Evolutionary conservation across 169 alveolate species (phyloP).

Genomic region (Babesia microti): DNA sequence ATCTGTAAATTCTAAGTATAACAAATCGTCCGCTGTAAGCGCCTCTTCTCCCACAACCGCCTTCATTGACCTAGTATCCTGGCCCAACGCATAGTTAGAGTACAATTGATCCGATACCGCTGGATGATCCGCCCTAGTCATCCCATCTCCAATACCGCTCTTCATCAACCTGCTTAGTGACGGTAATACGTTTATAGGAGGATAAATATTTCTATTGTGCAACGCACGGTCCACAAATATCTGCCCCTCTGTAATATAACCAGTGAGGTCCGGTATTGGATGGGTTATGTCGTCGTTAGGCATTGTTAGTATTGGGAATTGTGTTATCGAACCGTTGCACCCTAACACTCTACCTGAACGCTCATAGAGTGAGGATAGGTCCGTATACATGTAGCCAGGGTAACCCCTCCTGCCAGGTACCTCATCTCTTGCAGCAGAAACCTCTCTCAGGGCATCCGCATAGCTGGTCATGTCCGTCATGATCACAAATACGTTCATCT

Average conservation of each 20-base stretch:
- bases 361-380: slow-evolving; percentile 96
- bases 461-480: slow-evolving; percentile 99
- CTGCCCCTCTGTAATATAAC: slow-evolving; percentile 98
- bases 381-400: slow-evolving; percentile 99
- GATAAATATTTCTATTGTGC: slow-evolving; percentile 92
- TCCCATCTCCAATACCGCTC: slow-evolving; percentile 97
- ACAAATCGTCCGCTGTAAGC: slow-evolving; percentile 89
- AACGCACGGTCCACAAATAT: slow-evolving; percentile 96
- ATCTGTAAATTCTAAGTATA: slow-evolving; percentile 95
- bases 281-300: slow-evolving; percentile 99
- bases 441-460: slow-evolving; percentile 99
- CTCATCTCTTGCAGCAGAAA: slow-evolving; percentile 99
- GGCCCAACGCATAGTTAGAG: slow-evolving; percentile 99
- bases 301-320: slow-evolving; percentile 98
- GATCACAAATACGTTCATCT: slow-evolving; percentile 94
- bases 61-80: slow-evolving; percentile 98
- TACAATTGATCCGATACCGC: slow-evolving; percentile 97
- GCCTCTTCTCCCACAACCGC: slow-evolving; percentile 99
- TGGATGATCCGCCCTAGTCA: slow-evolving; percentile 99
- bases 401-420: slow-evolving; percentile 99
- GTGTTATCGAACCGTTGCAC: slow-evolving; percentile 92
- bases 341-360: slow-evolving; percentile 99
- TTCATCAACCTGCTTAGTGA: slow-evolving; percentile 98
- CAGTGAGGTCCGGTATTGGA: slow-evolving; percentile 98
- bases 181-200: slow-evolving; percentile 95